Evolutionary conservation across 1,284 basidiomycete species (phyloP).

Genomic region (Puccinia hordei): DNA sequence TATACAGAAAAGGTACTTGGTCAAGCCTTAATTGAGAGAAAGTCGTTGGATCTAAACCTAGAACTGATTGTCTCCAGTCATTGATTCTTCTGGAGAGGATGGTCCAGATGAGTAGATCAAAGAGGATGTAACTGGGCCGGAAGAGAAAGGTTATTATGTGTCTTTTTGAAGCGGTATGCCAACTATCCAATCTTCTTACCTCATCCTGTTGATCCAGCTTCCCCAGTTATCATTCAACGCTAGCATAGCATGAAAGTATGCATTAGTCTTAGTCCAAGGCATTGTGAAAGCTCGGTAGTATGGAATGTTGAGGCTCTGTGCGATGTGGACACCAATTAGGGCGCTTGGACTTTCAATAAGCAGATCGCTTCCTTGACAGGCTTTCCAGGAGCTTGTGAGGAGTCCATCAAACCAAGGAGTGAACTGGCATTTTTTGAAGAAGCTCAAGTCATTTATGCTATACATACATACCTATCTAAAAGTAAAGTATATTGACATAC

Average conservation of each 20-base stretch:
- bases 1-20: constrained; percentile 96
- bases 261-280: constrained; percentile 73
- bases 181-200: constrained; percentile 55
- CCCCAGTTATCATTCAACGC: constrained; percentile 61
- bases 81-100: constrained; percentile 91
- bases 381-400: constrained; percentile 87
- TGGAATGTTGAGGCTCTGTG: constrained; percentile 88
- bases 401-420: constrained; percentile 95
- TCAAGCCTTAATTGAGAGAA: constrained; percentile 92
- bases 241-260: constrained; percentile 97
- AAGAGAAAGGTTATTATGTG: background rate
- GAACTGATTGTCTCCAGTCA: constrained; percentile 77
- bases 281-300: constrained; percentile 87
- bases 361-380: constrained; percentile 88
- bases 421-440: constrained; percentile 65
- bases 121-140: constrained; percentile 75
- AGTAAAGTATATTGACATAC: constrained; percentile 61
- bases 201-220: constrained; percentile 19
- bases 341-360: constrained; percentile 93
- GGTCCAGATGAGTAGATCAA: constrained; percentile 97
- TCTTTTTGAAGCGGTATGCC: constrained; percentile 55
- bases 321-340: constrained; percentile 94
- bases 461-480: background rate
- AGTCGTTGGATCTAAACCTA: constrained; percentile 77
- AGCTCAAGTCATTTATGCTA: background rate